These are phyloP conservation scores for Candida sanyiensis DNA, from an alignment of 805 yeast genomes.

Conservation along the genomic window DNA sequence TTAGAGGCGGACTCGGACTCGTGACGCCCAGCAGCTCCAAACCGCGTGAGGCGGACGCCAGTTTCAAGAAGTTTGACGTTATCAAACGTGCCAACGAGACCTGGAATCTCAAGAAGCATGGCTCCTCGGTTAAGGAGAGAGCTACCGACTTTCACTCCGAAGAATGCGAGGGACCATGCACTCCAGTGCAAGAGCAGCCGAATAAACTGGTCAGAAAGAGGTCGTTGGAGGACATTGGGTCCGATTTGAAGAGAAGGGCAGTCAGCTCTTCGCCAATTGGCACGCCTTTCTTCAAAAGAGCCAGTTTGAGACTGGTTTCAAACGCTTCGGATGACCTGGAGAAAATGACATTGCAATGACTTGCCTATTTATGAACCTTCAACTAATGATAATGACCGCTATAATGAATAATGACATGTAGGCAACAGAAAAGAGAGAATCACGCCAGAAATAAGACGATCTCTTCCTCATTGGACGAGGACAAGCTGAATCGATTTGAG, in stretches of 20 bases:
- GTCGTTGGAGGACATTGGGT: slow-evolving; percentile 9
- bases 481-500: too few species aligned
- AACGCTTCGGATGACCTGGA: slow-evolving; percentile 24
- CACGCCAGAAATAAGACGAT: too few species aligned
- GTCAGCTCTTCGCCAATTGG: slow-evolving; percentile 25
- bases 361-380: too few species aligned
- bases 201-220: slow-evolving; percentile 18
- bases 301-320: slow-evolving; percentile 18
- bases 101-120: slow-evolving; percentile 23
- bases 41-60: slow-evolving; percentile 5
- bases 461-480: too few species aligned
- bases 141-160: too few species aligned
- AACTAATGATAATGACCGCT: background rate
- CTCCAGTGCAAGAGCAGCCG: too few species aligned
- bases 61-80: slow-evolving; percentile 22
- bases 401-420: too few species aligned
- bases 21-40: slow-evolving; percentile 4
- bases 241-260: slow-evolving; percentile 23
- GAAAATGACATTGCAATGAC: slow-evolving; percentile 18
- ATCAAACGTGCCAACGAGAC: slow-evolving; percentile 25
- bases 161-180: background rate
- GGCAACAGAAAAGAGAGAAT: too few species aligned
- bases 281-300: slow-evolving; percentile 16
- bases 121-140: slow-evolving; percentile 2
- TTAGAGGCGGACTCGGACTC: slow-evolving; percentile 7